Evolutionary conservation across 2,329 filamentous ascomycete species (phyloP).

Genomic region (Hypoxylon sp.): DNA sequence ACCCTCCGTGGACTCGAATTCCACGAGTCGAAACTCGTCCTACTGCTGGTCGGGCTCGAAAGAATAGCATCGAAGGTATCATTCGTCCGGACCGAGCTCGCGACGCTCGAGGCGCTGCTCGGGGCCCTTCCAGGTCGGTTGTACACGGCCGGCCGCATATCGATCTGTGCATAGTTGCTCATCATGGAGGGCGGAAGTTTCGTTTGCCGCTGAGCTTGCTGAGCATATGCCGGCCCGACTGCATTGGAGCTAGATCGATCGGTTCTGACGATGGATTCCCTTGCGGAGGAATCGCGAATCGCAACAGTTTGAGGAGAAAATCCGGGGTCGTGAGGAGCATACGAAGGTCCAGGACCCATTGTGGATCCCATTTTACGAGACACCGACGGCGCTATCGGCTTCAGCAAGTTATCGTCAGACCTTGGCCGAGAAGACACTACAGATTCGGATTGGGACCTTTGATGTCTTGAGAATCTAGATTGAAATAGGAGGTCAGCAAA

Average conservation of each 20-base stretch:
- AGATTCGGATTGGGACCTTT: constrained; percentile 47
- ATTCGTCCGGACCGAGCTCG: constrained; percentile 47
- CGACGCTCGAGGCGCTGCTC: constrained; percentile 45
- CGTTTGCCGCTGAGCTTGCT: constrained; percentile 41
- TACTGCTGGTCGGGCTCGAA: constrained; percentile 52
- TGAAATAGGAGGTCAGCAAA: constrained; percentile 44
- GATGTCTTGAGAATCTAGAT: constrained; percentile 44
- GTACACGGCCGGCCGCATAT: constrained; percentile 45
- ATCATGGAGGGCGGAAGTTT: constrained; percentile 44
- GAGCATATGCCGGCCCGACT: constrained; percentile 34
- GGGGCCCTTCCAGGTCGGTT: constrained; percentile 45
- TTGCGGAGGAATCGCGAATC: constrained; percentile 29
- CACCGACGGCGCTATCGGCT: constrained; percentile 32
- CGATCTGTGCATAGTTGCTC: constrained; percentile 51
- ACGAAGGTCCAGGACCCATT: constrained; percentile 35
- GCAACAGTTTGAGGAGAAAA: constrained; percentile 37
- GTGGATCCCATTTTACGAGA: constrained; percentile 41
- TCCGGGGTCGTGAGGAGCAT: constrained; percentile 40
- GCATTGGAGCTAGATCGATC: constrained; percentile 40
- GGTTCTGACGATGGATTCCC: constrained; percentile 31
- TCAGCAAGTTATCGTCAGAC: constrained; percentile 45
- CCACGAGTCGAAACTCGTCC: constrained; percentile 58
- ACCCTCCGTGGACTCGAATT: constrained; percentile 50
- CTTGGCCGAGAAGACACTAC: constrained; percentile 36
- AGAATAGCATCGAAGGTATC: constrained; percentile 51